phyloP scores from a whole-genome alignment of 2,329 filamentous ascomycete species.

The Cucurbitaria berberidis region DNA sequence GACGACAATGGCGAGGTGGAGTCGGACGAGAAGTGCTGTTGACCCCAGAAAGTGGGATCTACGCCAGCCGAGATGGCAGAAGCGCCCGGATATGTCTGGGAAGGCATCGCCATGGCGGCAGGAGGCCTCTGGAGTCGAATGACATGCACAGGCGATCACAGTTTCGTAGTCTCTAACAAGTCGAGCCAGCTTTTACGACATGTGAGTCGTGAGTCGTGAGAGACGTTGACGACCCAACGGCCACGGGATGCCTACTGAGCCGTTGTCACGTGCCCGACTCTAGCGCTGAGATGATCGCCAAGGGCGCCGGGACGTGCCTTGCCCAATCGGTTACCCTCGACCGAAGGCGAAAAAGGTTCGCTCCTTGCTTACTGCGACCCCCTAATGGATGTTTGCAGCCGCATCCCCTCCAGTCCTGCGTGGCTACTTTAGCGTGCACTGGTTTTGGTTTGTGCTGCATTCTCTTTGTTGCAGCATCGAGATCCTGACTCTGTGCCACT shows the following conservation, averaged over 20 bases:
- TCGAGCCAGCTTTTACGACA: constrained; percentile 20
- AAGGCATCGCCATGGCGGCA: constrained; percentile 37
- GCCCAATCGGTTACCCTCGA: constrained; percentile 9
- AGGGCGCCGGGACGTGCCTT: constrained; percentile 2
- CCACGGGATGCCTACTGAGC: constrained; percentile 22
- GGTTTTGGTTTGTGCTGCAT: no score
- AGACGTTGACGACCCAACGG: constrained; percentile 29
- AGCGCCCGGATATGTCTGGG: constrained; percentile 30
- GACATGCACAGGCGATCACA: constrained; percentile 8
- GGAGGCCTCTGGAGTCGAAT: constrained; percentile 19
- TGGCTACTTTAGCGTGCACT: no score
- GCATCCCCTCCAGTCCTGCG: no score
- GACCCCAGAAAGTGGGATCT: constrained; percentile 44
- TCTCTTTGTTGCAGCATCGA: constrained; percentile 5
- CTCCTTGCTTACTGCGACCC: no score
- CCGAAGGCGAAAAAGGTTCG: neutral
- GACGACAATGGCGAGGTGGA: constrained; percentile 27
- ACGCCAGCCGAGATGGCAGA: constrained; percentile 35
- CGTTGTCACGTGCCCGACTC: constrained; percentile 16
- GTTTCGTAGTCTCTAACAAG: constrained; percentile 13
- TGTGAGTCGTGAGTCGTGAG: constrained; percentile 31
- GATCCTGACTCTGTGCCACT: constrained; percentile 3
- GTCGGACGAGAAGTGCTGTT: constrained; percentile 35
- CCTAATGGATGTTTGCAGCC: constrained; percentile 4
- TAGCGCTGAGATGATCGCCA: neutral